Conservation (phyloP, 805 yeast species). For the Candida endomychidarum region DNA sequence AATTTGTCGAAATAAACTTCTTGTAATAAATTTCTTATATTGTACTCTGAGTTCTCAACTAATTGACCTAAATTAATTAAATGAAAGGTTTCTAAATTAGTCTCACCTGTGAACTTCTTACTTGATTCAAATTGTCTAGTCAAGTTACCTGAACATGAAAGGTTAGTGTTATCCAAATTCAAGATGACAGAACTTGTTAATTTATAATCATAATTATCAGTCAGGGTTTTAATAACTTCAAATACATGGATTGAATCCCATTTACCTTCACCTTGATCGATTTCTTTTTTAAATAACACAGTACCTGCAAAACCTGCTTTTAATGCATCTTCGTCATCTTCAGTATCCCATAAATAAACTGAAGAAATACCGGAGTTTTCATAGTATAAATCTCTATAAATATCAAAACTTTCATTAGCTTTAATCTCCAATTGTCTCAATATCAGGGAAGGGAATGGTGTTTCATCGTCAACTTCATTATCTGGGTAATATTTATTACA, state of each 20-base stretch:
- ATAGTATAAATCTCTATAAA: slow-evolving; percentile 89
- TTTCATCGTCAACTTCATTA: slow-evolving; percentile 57
- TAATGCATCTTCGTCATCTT: slow-evolving; percentile 41
- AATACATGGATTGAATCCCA: slow-evolving; percentile 97
- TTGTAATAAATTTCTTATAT: slow-evolving; percentile 81
- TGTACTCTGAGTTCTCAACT: slow-evolving; percentile 85
- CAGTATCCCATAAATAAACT: slow-evolving; percentile 89
- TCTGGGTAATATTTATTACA: slow-evolving; percentile 67
- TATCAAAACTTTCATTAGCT: slow-evolving; percentile 88
- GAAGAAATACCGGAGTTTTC: slow-evolving; percentile 87
- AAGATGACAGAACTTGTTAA: slow-evolving; percentile 87
- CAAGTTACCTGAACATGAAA: slow-evolving; percentile 73
- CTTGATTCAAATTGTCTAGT: slow-evolving; percentile 77
- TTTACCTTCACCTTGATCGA: slow-evolving; percentile 50
- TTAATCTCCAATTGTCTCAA: slow-evolving; percentile 74
- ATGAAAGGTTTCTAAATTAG: slow-evolving; percentile 60
- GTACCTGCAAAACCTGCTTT: slow-evolving; percentile 84
- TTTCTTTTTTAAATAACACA: slow-evolving; percentile 73
- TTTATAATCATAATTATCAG: slow-evolving; percentile 52
- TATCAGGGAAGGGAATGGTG: slow-evolving; percentile 67
- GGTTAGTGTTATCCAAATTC: slow-evolving; percentile 46
- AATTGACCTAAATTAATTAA: slow-evolving; percentile 81
- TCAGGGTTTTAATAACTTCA: slow-evolving; percentile 54
- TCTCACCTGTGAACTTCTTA: slow-evolving; percentile 28
- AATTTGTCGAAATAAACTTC: slow-evolving; percentile 96